Conservation (phyloP, 129 eudicot species). For the Smallanthus sonchifolius region DNA sequence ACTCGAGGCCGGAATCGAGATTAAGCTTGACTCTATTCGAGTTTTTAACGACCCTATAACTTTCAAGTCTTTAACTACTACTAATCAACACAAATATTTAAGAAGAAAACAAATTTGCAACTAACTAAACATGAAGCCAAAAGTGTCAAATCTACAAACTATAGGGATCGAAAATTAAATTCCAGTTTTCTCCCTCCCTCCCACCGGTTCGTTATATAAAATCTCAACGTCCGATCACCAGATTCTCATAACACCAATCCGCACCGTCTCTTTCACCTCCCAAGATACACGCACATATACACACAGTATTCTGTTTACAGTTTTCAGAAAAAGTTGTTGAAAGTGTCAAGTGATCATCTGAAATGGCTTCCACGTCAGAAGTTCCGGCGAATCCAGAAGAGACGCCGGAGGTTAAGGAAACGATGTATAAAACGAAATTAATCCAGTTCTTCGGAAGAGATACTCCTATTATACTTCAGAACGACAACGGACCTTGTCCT, state of each 20-base stretch:
- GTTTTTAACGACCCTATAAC: background rate
- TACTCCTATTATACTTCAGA: conserved; percentile 74
- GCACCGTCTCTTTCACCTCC: background rate
- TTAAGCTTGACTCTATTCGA: too few relatives aligned
- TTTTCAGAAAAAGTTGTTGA: background rate
- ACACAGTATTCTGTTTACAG: conserved; percentile 5
- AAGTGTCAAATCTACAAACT: background rate
- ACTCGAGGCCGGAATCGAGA: too few relatives aligned
- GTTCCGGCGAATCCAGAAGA: conserved; percentile 21
- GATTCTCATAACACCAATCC: conserved; percentile 18
- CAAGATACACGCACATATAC: conserved; percentile 18
- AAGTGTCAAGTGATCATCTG: conserved; percentile 5
- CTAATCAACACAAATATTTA: background rate
- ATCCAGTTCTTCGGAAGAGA: conserved; percentile 65
- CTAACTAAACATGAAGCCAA: background rate
- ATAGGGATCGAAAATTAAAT: conserved; percentile 1
- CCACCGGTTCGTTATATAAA: conserved; percentile 19
- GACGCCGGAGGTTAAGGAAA: conserved; percentile 18
- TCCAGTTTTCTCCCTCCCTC: conserved; percentile 21
- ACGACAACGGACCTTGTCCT: conserved; percentile 94
- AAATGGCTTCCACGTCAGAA: conserved; percentile 41
- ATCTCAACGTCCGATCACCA: conserved; percentile 22
- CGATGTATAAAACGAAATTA: conserved; percentile 61
- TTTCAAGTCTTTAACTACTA: background rate
- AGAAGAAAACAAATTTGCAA: background rate